These are phyloP conservation scores for Cryptococcus sp. DNA, from an alignment of 1,284 basidiomycete species.

Conservation along the genomic window DNA sequence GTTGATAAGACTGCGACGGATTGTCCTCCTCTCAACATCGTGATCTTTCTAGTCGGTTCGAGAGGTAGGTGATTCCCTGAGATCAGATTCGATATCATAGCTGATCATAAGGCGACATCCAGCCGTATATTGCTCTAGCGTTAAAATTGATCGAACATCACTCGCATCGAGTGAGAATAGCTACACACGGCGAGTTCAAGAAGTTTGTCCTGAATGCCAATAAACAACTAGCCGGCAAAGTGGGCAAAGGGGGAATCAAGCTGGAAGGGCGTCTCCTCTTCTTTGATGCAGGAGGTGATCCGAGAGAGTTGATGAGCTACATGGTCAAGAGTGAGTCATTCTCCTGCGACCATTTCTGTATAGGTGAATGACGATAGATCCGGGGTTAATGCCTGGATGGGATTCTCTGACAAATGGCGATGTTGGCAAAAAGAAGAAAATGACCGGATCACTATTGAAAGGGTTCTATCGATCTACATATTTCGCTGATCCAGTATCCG, in stretches of 20 bases:
- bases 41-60: constrained; percentile 62
- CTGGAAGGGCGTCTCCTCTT: constrained; percentile 29
- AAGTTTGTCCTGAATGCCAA: constrained; percentile 53
- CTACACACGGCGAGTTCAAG: constrained; percentile 60
- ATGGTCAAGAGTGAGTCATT: constrained; percentile 46
- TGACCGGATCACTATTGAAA: constrained; percentile 51
- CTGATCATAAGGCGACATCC: constrained; percentile 57
- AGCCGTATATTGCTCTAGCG: constrained; percentile 63
- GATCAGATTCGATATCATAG: neutral
- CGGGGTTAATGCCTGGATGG: constrained; percentile 30
- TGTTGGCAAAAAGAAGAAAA: constrained; percentile 29
- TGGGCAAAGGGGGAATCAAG: constrained; percentile 50
- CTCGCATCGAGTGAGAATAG: constrained; percentile 62
- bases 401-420: constrained; percentile 28
- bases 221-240: constrained; percentile 52
- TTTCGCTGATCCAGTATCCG: constrained; percentile 50
- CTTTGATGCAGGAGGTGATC: constrained; percentile 36
- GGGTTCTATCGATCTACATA: constrained; percentile 58
- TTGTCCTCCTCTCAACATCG: constrained; percentile 53
- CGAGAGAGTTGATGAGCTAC: constrained; percentile 36
- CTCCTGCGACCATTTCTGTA: neutral
- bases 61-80: constrained; percentile 49
- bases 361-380: constrained; percentile 23
- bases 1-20: neutral
- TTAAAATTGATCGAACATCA: constrained; percentile 52